Percentiles rank a stretch among this genome's conserved stretches.
These are phyloP conservation scores for Rhizopogon rudus DNA, from an alignment of 768 basidiomycete species.

Conservation along the genomic window DNA sequence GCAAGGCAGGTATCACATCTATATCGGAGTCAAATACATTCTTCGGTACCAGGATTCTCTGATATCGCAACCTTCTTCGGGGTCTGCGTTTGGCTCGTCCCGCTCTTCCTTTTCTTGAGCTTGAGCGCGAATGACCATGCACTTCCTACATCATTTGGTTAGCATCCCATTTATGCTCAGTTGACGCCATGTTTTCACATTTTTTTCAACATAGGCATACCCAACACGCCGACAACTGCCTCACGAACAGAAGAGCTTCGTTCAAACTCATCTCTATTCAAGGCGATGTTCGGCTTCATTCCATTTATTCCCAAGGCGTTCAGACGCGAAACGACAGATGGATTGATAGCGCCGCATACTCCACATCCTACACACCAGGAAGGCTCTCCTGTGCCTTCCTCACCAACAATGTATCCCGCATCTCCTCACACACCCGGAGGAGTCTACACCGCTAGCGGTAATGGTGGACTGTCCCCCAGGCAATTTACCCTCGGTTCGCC, in stretches of 20 bases:
- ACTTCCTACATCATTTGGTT: slow-evolving; percentile 67
- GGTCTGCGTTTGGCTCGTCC: slow-evolving; percentile 83
- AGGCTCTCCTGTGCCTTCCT: slow-evolving; percentile 21
- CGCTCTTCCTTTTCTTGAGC: slow-evolving; percentile 92
- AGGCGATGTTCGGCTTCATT: slow-evolving; percentile 50
- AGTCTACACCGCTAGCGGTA: slow-evolving; percentile 11
- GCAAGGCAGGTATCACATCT: slow-evolving; percentile 46
- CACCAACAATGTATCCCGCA: slow-evolving; percentile 20
- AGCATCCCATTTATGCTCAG: neutral
- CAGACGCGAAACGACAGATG: slow-evolving; percentile 53
- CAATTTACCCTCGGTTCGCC: slow-evolving; percentile 38
- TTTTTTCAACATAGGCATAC: slow-evolving; percentile 10
- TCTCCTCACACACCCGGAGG: slow-evolving; percentile 23
- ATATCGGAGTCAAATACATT: slow-evolving; percentile 37
- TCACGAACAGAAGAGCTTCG: slow-evolving; percentile 26
- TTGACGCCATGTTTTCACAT: neutral
- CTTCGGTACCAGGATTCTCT: slow-evolving; percentile 44
- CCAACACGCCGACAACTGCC: slow-evolving; percentile 18
- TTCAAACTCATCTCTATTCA: slow-evolving; percentile 63
- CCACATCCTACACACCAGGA: slow-evolving; percentile 22
- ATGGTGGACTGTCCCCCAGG: slow-evolving; percentile 19
- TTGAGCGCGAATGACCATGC: slow-evolving; percentile 97
- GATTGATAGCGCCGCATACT: slow-evolving; percentile 64
- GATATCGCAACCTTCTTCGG: slow-evolving; percentile 85
- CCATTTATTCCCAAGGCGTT: slow-evolving; percentile 39